These are phyloP conservation scores for Blastobotrys apis DNA, from an alignment of 1,139 yeast genomes.

Conservation along the genomic window DNA sequence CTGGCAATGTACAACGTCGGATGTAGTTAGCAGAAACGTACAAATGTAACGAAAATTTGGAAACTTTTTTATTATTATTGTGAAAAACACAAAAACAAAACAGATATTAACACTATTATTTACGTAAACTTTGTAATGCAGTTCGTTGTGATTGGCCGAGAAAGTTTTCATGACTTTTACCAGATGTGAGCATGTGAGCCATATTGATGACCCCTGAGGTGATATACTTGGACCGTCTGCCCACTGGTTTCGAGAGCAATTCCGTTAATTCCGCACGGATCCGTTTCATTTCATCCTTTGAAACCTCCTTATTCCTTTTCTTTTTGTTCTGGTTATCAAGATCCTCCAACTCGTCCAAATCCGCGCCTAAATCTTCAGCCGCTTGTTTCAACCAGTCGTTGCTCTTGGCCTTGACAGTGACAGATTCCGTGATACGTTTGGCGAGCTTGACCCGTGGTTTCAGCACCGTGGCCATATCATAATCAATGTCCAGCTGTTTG, in stretches of 20 bases:
- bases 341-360: constrained; percentile 60
- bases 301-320: constrained; percentile 11
- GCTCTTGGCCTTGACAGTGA: constrained; percentile 62
- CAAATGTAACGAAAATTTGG: background rate
- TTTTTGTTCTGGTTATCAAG: constrained; percentile 39
- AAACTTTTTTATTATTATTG: background rate
- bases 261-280: constrained; percentile 55
- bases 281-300: constrained; percentile 39
- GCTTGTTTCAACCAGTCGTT: constrained; percentile 82
- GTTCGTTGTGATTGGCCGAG: constrained; percentile 65
- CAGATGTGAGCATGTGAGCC: constrained; percentile 77
- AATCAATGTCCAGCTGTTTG: constrained; percentile 70
- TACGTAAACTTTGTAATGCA: constrained; percentile 63
- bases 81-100: background rate
- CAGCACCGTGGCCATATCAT: constrained; percentile 65
- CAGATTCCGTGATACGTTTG: constrained; percentile 66
- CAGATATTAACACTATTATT: constrained; percentile 21
- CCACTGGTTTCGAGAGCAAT: constrained; percentile 56
- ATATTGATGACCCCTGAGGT: constrained; percentile 81
- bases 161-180: constrained; percentile 63
- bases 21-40: background rate
- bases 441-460: constrained; percentile 67
- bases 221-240: constrained; percentile 51
- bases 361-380: constrained; percentile 89
- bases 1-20: background rate